These are phyloP conservation scores for Silene noctiflora DNA, from an alignment of 179 eudicot genomes.

Conservation along the genomic window DNA sequence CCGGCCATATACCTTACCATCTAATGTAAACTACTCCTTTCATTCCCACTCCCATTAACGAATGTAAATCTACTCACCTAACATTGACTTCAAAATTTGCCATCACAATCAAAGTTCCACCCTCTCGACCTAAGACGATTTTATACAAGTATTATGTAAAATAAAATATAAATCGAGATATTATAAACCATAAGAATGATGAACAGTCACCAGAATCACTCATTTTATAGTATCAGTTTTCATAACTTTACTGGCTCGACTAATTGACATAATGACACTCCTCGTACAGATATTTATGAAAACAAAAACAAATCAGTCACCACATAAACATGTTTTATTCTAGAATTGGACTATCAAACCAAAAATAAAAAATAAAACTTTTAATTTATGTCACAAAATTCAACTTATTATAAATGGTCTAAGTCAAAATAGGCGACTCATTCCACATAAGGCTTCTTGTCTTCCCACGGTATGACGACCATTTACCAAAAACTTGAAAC, in stretches of 20 bases:
- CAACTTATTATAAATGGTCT: conserved; percentile 3
- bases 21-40: neutral
- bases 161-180: too few species aligned
- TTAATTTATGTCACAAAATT: neutral
- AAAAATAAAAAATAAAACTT: neutral
- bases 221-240: neutral
- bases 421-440: conserved; percentile 32
- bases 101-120: conserved; percentile 1
- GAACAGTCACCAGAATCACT: too few species aligned
- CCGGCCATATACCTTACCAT: neutral
- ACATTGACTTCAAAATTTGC: neutral
- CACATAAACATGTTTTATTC: conserved; percentile 7
- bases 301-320: neutral
- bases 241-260: too few species aligned
- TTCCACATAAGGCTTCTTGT: conserved; percentile 12
- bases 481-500: conserved; percentile 9
- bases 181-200: too few species aligned
- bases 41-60: neutral
- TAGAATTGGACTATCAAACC: neutral
- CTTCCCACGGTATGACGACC: conserved; percentile 17
- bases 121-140: too few species aligned
- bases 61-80: conserved; percentile 6
- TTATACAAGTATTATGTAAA: too few species aligned
- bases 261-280: too few species aligned
- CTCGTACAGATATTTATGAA: neutral